phyloP scores from a whole-genome alignment of 2,329 filamentous ascomycete genomes.

The Geoglossum cookeanum region DNA sequence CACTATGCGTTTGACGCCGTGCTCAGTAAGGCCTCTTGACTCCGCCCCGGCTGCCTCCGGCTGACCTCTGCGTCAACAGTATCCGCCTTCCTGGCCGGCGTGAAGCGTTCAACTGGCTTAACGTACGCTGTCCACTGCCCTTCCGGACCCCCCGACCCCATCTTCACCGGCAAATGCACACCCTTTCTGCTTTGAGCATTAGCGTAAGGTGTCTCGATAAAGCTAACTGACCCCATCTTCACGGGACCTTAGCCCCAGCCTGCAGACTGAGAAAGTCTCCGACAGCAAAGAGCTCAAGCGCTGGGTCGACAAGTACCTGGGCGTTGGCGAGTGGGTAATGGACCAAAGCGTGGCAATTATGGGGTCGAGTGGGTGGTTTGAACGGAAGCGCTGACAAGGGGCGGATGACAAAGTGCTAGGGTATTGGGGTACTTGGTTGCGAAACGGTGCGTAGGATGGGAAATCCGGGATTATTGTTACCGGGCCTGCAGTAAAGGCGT shows the following conservation, averaged over 20 bases:
- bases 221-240: conserved; percentile 26
- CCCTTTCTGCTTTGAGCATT: background rate
- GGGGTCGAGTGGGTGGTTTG: conserved; percentile 75
- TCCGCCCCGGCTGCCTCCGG: background rate
- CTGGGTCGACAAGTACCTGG: conserved; percentile 87
- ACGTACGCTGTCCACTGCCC: conserved; percentile 49
- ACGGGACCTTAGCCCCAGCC: conserved; percentile 44
- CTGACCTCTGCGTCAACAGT: conserved; percentile 25
- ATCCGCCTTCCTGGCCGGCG: conserved; percentile 87
- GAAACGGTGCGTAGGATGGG: background rate
- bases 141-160: conserved; percentile 1
- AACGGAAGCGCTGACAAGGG: conserved; percentile 54
- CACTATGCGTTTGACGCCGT: conserved; percentile 96
- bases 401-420: background rate
- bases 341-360: conserved; percentile 89
- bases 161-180: background rate
- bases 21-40: conserved; percentile 42
- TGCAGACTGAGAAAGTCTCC: conserved; percentile 70
- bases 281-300: conserved; percentile 68
- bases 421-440: background rate
- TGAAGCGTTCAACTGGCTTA: conserved; percentile 92
- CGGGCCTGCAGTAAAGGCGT: background rate
- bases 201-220: conserved; percentile 7
- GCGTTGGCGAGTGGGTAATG: conserved; percentile 94
- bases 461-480: background rate